Evolutionary conservation across 148 eudicot species (phyloP).

Genomic region (Oxyria digyna): DNA sequence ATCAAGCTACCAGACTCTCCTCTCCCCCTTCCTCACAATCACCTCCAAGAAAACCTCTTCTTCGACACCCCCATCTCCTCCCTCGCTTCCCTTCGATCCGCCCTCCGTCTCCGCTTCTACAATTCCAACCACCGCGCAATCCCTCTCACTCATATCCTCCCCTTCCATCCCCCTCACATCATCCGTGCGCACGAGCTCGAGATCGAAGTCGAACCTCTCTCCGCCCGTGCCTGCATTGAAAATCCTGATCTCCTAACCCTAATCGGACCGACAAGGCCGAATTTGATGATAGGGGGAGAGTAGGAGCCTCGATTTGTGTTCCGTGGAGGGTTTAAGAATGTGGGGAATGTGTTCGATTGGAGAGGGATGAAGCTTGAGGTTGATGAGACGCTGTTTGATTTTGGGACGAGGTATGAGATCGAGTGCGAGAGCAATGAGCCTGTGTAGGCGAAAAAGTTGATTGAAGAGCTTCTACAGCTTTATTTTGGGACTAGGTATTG

Average conservation of each 20-base stretch:
- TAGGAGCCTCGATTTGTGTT: slow-evolving; percentile 23
- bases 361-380: slow-evolving; percentile 46
- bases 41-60: slow-evolving; percentile 48
- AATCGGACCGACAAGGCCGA: slow-evolving; percentile 8
- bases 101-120: slow-evolving; percentile 65
- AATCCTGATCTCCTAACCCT: slow-evolving; percentile 33
- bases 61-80: slow-evolving; percentile 36
- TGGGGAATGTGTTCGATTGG: slow-evolving; percentile 49
- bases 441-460: slow-evolving; percentile 29
- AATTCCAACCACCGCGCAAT: slow-evolving; percentile 29
- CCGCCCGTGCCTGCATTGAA: slow-evolving; percentile 33
- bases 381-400: slow-evolving; percentile 43
- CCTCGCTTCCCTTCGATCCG: slow-evolving; percentile 40
- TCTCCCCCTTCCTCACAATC: slow-evolving; percentile 39
- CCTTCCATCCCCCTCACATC: slow-evolving; percentile 45
- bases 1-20: slow-evolving; percentile 36
- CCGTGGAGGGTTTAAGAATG: slow-evolving; percentile 63
- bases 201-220: slow-evolving; percentile 38
- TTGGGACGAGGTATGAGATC: slow-evolving; percentile 47
- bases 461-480: slow-evolving; percentile 34
- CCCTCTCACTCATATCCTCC: slow-evolving; percentile 42
- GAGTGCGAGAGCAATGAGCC: slow-evolving; percentile 50
- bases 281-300: slow-evolving; percentile 14
- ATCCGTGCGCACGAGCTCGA: slow-evolving; percentile 46
- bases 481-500: no score